A percentile compares a stretch with the other conserved stretches of the same genome.
Evolutionary conservation across 2,329 filamentous ascomycete species (phyloP).

Genomic region (Nothophaeocryptopus gaeumannii): DNA sequence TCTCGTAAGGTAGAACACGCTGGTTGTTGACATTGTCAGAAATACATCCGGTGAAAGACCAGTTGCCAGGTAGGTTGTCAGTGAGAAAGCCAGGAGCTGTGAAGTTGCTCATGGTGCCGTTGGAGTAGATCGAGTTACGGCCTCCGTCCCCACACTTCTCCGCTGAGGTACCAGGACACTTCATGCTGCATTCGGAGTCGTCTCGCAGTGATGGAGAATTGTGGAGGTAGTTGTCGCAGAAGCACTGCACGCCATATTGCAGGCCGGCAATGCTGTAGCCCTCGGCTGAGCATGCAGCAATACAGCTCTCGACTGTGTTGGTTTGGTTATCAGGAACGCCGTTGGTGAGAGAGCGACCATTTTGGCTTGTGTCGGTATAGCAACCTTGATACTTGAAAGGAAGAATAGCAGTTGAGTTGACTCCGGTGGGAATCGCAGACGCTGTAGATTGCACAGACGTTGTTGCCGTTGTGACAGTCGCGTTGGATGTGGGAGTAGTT

Average conservation of each 20-base stretch:
- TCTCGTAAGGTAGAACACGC: conserved; percentile 22
- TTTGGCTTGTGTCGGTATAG: conserved; percentile 27
- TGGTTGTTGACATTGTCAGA: conserved; percentile 25
- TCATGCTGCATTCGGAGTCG: conserved; percentile 31
- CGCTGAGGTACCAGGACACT: conserved; percentile 28
- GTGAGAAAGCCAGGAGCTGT: conserved; percentile 16
- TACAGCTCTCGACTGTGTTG: conserved; percentile 28
- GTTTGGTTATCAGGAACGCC: conserved; percentile 18
- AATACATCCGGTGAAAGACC: conserved; percentile 31
- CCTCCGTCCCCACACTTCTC: conserved; percentile 33
- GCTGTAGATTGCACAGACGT: conserved; percentile 19
- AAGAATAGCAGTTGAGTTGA: conserved; percentile 25
- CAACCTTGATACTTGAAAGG: conserved; percentile 27
- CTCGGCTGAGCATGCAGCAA: conserved; percentile 25
- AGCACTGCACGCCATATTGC: conserved; percentile 34
- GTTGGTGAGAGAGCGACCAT: conserved; percentile 19
- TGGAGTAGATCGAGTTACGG: conserved; percentile 30
- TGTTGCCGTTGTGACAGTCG: conserved; percentile 3
- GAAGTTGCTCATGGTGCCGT: conserved; percentile 21
- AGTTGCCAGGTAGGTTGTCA: conserved; percentile 24
- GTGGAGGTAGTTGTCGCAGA: conserved; percentile 32
- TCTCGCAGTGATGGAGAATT: conserved; percentile 23
- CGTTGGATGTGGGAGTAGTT: neutral
- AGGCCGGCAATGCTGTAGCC: conserved; percentile 36
- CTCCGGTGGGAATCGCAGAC: conserved; percentile 20